A percentile compares a stretch with the other conserved stretches of the same genome.
These are phyloP conservation scores for Microstroma glucosiphilum DNA, from an alignment of 1,284 basidiomycete species.

Conservation along the genomic window DNA sequence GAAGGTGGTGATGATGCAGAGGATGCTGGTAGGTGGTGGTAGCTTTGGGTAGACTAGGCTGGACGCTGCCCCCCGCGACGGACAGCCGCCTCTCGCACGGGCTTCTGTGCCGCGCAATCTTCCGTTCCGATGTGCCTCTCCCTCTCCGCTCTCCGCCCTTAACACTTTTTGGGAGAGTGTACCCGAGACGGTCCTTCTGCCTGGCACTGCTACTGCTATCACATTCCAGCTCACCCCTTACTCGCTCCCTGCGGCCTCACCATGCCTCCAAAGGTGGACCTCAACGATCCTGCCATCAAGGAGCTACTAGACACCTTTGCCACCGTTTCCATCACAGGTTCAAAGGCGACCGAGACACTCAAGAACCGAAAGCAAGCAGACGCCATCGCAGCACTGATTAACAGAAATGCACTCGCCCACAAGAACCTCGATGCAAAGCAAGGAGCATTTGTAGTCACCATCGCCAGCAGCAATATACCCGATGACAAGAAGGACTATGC, in stretches of 20 bases:
- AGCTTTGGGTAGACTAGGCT: too few relatives aligned
- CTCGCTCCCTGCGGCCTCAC: neutral
- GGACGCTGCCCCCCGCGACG: too few relatives aligned
- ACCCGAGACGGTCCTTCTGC: too few relatives aligned
- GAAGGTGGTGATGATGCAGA: too few relatives aligned
- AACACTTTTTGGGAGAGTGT: too few relatives aligned
- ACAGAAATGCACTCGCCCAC: conserved; percentile 42
- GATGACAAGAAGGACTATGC: conserved; percentile 64
- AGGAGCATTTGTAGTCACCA: conserved; percentile 64
- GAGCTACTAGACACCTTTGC: conserved; percentile 66
- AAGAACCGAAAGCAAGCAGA: conserved; percentile 42
- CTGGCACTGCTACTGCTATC: too few relatives aligned
- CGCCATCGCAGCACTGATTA: conserved; percentile 67
- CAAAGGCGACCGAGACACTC: conserved; percentile 67
- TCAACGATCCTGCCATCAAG: conserved; percentile 54
- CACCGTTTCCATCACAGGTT: conserved; percentile 68
- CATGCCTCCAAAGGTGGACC: conserved; percentile 58
- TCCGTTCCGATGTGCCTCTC: too few relatives aligned
- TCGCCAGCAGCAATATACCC: conserved; percentile 62
- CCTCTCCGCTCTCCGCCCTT: too few relatives aligned
- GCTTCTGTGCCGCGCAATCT: too few relatives aligned
- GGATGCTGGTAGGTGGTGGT: too few relatives aligned
- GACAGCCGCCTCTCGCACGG: too few relatives aligned
- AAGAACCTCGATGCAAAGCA: conserved; percentile 69
- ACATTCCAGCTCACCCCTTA: neutral